A percentile compares a stretch with the other conserved stretches of the same genome.
These are phyloP conservation scores for Saururus chinensis DNA, from an alignment of 164 flowering plant species.

Conservation along the genomic window DNA sequence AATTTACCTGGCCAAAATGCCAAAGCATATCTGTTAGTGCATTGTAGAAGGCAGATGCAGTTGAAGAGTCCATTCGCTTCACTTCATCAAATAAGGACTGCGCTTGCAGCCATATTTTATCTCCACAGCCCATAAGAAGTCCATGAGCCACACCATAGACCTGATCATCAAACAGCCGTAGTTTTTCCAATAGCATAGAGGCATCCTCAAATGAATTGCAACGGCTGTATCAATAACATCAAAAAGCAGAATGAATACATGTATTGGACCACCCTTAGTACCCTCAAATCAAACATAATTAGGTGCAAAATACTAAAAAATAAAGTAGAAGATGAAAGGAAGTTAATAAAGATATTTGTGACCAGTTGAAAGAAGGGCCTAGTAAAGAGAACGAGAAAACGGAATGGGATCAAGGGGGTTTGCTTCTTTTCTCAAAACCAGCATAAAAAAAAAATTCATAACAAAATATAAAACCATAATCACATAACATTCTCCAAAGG, in stretches of 20 bases:
- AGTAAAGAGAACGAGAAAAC: no score
- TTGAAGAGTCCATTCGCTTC: conserved; percentile 76
- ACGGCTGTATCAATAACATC: conserved; percentile 46
- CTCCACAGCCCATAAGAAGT: conserved; percentile 72
- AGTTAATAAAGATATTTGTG: no score
- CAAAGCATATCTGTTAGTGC: conserved; percentile 97
- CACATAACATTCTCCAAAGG: no score
- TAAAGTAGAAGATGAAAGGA: no score
- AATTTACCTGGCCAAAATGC: conserved; percentile 96
- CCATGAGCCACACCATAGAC: conserved; percentile 98
- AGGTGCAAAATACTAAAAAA: background rate
- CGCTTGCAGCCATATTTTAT: conserved; percentile 72
- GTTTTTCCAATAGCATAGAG: conserved; percentile 85
- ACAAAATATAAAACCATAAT: no score
- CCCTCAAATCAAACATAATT: background rate
- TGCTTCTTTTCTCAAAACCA: no score
- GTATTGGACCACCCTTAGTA: background rate
- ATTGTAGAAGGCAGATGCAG: conserved; percentile 96
- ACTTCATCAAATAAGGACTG: conserved; percentile 83
- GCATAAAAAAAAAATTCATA: no score
- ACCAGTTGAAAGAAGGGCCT: no score
- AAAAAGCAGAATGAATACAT: background rate
- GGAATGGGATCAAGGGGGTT: no score
- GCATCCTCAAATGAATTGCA: conserved; percentile 93
- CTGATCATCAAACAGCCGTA: conserved; percentile 73